A percentile compares a stretch with the other conserved stretches of the same genome.
Evolutionary conservation across 2,329 filamentous ascomycete genomes (phyloP).

Genomic region (Colletotrichum liriopes): DNA sequence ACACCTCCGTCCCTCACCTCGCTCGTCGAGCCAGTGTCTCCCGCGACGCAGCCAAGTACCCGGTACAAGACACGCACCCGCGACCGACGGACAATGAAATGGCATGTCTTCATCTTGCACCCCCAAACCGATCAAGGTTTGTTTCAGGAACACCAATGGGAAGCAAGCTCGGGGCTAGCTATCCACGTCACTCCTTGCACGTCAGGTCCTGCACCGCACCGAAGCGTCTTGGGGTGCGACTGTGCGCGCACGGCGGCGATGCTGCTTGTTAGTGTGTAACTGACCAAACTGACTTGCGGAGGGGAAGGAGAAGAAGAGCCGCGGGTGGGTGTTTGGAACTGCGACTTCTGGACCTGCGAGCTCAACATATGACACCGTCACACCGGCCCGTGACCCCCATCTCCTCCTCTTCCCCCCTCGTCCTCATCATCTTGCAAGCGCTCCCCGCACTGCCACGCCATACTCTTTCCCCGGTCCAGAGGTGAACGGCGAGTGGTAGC

Average conservation of each 20-base stretch:
- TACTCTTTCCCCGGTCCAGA: neutral
- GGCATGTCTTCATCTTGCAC: slow-evolving; percentile 10
- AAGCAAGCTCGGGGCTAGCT: slow-evolving; percentile 39
- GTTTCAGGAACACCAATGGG: slow-evolving; percentile 44
- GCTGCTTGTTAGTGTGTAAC: neutral
- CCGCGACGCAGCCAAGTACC: neutral
- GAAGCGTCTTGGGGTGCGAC: neutral
- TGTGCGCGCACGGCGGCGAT: neutral
- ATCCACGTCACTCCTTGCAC: slow-evolving; percentile 38
- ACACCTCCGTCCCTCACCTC: no score
- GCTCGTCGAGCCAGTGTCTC: neutral
- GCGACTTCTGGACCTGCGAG: slow-evolving; percentile 3
- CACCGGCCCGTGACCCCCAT: slow-evolving; percentile 5
- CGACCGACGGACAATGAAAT: slow-evolving; percentile 2
- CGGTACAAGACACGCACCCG: neutral
- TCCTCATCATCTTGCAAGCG: slow-evolving; percentile 13
- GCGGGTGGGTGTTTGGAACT: slow-evolving; percentile 6
- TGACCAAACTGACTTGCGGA: neutral
- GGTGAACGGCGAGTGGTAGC: neutral
- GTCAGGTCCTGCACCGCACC: neutral
- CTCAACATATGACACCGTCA: slow-evolving; percentile 27
- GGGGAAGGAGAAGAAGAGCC: neutral
- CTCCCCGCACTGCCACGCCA: slow-evolving; percentile 1
- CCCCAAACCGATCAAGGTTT: slow-evolving; percentile 38
- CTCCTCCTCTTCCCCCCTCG: slow-evolving; percentile 5